Base-by-base conservation (phyloP, 805 yeast species). In the Monosporozyma aquatica region DNA sequence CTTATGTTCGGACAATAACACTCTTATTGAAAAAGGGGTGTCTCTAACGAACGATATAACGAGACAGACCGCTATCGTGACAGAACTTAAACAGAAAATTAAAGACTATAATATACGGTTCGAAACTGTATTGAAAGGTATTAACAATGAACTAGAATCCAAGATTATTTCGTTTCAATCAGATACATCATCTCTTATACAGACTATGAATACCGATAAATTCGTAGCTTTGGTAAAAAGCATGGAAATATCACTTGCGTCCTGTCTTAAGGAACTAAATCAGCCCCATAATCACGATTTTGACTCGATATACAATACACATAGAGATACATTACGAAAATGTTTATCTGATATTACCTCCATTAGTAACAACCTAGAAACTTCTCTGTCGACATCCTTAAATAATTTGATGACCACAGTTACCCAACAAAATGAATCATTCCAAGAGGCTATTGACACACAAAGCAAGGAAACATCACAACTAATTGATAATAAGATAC, bases 81-180 rank as follows among this genome's bases (percentile, higher is more conserved):
- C 33, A 8, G 17, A 20, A 10, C 22, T 14, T 2, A 34, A 6
- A 21, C 11, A 23, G 4, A 23, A 21, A 14, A 22, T 39, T 5
- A 24, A 24, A 15, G 24, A 21, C 10, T 44, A 45, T 20, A 47
- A 33, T 15, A 13, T 17, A 1, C 37, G 44, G 5, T 47, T 47
- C 21, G 36, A 47, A 5, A 15, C 37, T 1, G 43, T 39, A 1
- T 43, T 50, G 11, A 47, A 58, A 37, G 53, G 53, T 17, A 45
- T 58, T 10, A 50, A 59, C 24, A 51, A 50, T 37, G 42, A 47
- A 3, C 50, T 59, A 4, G 56, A 56, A 24, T 37, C 33, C 1
- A 51, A 56, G 27, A 33, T 61, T 3, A 36, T 44, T 6, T 38
- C 44, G 8, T 30, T 53, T 4, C 55, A 57, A 15, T 8, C 17